Percentiles rank a stretch among this genome's conserved stretches.
Evolutionary conservation across 2,329 filamentous ascomycete genomes (phyloP).

Genomic region (Cercospora sp.): DNA sequence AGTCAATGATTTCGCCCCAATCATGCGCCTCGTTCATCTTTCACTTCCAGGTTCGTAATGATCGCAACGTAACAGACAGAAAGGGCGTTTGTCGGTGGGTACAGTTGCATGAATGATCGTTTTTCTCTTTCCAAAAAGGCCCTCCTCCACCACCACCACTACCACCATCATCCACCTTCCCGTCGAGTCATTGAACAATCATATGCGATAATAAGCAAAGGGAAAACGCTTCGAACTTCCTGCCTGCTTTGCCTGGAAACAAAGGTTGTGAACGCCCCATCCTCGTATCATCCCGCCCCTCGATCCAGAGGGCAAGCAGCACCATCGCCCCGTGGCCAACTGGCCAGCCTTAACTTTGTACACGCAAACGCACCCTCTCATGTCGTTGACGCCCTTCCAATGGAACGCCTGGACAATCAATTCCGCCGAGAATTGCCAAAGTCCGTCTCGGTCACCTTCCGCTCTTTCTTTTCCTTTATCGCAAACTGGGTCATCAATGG

Average conservation of each 20-base stretch:
- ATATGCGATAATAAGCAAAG: background rate
- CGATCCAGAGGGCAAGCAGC: background rate
- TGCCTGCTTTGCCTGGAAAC: constrained; percentile 17
- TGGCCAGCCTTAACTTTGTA: constrained; percentile 9
- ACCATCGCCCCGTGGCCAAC: background rate
- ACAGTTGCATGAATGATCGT: constrained; percentile 4
- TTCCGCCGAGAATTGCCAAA: constrained; percentile 35
- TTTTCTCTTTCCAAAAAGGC: constrained; percentile 2
- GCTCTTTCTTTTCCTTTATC: constrained; percentile 81
- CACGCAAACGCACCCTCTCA: constrained; percentile 9
- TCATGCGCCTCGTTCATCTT: background rate
- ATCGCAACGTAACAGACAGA: background rate
- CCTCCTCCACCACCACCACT: background rate
- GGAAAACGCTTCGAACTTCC: constrained; percentile 10
- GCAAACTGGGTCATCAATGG: constrained; percentile 87
- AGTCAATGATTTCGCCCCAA: background rate
- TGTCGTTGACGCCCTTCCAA: constrained; percentile 7
- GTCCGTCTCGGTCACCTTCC: constrained; percentile 40
- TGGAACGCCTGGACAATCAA: constrained; percentile 19
- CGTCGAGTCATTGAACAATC: background rate
- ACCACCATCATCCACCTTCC: background rate
- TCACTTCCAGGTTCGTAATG: background rate
- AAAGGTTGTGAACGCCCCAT: constrained; percentile 13
- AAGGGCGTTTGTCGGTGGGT: background rate
- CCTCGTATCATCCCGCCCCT: constrained; percentile 1